Percentiles rank a stretch among this genome's conserved stretches.
Conservation (phyloP, 2,329 filamentous ascomycete species). For the Exophiala aquamarina region DNA sequence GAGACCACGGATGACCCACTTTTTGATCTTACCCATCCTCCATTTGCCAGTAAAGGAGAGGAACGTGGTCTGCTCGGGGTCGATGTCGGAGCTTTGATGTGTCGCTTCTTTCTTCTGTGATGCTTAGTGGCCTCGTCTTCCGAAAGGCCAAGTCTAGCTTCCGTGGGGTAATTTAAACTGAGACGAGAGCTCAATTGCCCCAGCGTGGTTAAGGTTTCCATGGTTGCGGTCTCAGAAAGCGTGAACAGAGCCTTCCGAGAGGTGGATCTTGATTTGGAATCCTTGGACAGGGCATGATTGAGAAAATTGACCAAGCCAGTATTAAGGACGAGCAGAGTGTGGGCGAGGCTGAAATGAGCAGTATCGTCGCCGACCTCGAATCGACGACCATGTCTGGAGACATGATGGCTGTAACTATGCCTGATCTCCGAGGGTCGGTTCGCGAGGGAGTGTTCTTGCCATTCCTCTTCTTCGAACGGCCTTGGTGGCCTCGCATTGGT, state of each 20-base stretch:
- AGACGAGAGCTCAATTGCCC: constrained; percentile 26
- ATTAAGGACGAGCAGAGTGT: constrained; percentile 29
- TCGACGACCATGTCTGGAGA: constrained; percentile 22
- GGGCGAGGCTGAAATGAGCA: constrained; percentile 27
- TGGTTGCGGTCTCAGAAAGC: constrained; percentile 26
- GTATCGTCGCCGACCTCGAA: constrained; percentile 27
- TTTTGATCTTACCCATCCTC: constrained; percentile 27
- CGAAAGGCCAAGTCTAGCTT: constrained; percentile 6
- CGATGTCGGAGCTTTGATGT: constrained; percentile 5
- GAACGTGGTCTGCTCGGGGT: constrained; percentile 12
- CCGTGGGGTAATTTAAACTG: constrained; percentile 5
- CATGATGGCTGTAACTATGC: constrained; percentile 23
- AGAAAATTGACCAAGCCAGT: constrained; percentile 29
- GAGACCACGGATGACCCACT: constrained; percentile 25
- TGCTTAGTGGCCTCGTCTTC: constrained; percentile 6
- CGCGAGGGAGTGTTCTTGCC: constrained; percentile 22
- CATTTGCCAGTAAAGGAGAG: constrained; percentile 16
- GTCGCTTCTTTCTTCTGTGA: constrained; percentile 9
- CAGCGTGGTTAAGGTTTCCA: constrained; percentile 28
- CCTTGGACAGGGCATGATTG: constrained; percentile 20
- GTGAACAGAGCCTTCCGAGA: constrained; percentile 20
- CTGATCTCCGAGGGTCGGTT: constrained; percentile 24
- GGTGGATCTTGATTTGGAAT: constrained; percentile 12
- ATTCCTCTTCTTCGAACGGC: constrained; percentile 26
- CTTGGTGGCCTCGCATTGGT: constrained; percentile 16